Base-by-base conservation (phyloP, 2,329 filamentous ascomycete species). In the Exophiala dermatitidis region DNA sequence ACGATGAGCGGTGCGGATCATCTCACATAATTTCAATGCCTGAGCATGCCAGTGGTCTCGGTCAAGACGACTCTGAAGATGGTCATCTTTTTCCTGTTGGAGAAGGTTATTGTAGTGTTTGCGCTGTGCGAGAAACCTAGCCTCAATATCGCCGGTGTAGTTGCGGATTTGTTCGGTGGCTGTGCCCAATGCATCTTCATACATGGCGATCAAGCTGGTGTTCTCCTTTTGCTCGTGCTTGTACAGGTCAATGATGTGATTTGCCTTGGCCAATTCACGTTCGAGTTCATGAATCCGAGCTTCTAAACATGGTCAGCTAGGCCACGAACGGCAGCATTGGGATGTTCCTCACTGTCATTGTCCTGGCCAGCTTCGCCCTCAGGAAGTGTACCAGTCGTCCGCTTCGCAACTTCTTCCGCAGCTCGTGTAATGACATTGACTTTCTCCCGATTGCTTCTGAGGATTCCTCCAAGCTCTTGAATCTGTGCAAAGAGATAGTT, bases 81-180 rank as follows among this genome's bases (percentile, higher is more conserved):
- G 74, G 3, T 73, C 69, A 56, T 77, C 74, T 40, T 74, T 74
- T 59, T 77, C 74, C 6, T 71, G 71, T 56, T 77, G 74, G 9
- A 77, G 67, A 3, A 77, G 68, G 42, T 73, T 69, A 60, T 76
- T 76, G 64, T 76, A 77, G 59, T 74, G 73, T 40, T 67, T 68
- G 57, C 73, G 73, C 57, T 75, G 72, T 3, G 69, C 64, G 4
- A 75, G 67, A 54, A 70, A 74, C 45, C 74, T 68, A 64, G 71
- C 69, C 54, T 76, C 75, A 61, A 74, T 74, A 63, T 74, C 74
- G 56, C 71, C 71, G 62, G 72, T 74, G 60, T 76, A 76, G 61
- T 72, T 73, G 53, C 74, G 74, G 50, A 77, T 74, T 56, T 75
- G 73, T 50, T 77, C 74, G 12, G 75, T 72, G 64, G 76, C 74